Evolutionary conservation across 2,329 filamentous ascomycete species (phyloP).

Genomic region (Sclerotinia borealis): DNA sequence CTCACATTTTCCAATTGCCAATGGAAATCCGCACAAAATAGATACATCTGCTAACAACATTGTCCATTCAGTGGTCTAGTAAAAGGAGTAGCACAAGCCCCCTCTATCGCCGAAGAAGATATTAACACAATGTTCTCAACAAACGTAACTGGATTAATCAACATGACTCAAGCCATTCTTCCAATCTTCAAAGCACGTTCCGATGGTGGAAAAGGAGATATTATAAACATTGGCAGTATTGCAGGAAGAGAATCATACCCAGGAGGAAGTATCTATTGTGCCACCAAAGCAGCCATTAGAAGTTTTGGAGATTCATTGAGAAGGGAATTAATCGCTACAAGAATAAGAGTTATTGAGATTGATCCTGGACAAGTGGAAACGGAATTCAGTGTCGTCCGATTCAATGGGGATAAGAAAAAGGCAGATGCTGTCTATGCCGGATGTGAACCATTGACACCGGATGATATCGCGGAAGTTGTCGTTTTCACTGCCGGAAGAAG

Average conservation of each 20-base stretch:
- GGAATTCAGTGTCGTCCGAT: conserved; percentile 84
- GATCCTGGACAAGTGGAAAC: conserved; percentile 94
- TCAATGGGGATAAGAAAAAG: conserved; percentile 82
- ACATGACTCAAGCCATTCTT: conserved; percentile 90
- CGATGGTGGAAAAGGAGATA: conserved; percentile 76
- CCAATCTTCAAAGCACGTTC: conserved; percentile 66
- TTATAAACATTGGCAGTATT: conserved; percentile 92
- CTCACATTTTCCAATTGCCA: background rate
- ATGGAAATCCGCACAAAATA: background rate
- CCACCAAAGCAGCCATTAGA: conserved; percentile 82
- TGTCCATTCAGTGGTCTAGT: conserved; percentile 64
- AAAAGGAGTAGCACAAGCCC: conserved; percentile 79
- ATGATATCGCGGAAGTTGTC: conserved; percentile 85
- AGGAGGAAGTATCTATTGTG: conserved; percentile 87
- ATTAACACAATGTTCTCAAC: conserved; percentile 84
- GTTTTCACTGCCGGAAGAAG: conserved; percentile 78
- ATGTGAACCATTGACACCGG: conserved; percentile 76
- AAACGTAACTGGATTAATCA: conserved; percentile 91
- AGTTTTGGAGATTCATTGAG: conserved; percentile 78
- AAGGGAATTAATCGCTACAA: conserved; percentile 73
- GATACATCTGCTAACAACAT: conserved; percentile 9
- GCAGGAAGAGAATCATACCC: conserved; percentile 83
- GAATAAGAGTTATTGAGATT: conserved; percentile 79
- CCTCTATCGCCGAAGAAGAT: conserved; percentile 75
- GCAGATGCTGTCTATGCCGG: conserved; percentile 84